Conservation (phyloP, 176 grass and related monocot species). For the Otatea glauca region DNA sequence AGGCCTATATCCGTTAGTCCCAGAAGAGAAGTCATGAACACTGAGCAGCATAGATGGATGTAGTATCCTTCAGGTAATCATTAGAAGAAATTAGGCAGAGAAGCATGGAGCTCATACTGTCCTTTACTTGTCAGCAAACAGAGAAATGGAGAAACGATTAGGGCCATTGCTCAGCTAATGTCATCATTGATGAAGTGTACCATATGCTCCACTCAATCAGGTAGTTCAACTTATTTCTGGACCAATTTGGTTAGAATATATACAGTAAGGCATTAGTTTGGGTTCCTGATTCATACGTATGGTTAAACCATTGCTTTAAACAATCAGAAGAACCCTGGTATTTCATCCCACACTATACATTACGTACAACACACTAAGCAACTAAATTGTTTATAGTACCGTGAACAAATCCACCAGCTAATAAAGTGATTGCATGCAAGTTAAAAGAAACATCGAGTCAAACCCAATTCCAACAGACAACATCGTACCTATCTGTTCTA, state of each 20-base stretch:
- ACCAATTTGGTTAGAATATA: not conserved
- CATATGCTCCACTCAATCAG: not conserved
- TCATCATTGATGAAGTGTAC: not conserved
- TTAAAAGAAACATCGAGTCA: not conserved
- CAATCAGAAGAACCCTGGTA: not conserved
- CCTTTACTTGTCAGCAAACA: not conserved
- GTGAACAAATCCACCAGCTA: not conserved
- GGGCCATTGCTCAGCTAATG: not conserved
- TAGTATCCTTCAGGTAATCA: not conserved
- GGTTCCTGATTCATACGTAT: not conserved
- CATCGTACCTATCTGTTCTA: no score
- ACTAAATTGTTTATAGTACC: not conserved
- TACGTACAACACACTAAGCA: conserved; percentile 8
- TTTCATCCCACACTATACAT: not conserved
- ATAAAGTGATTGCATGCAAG: not conserved
- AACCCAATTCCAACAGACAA: not conserved
- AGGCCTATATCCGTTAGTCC: not conserved
- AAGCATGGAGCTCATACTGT: not conserved
- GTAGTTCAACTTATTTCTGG: not conserved
- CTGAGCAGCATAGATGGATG: not conserved
- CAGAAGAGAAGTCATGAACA: not conserved
- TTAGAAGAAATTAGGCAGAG: not conserved
- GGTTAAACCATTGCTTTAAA: not conserved
- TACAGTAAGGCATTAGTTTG: not conserved
- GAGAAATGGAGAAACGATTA: not conserved